phyloP scores from a whole-genome alignment of 176 grass and related monocot species.

The Oryza rufipogon region DNA sequence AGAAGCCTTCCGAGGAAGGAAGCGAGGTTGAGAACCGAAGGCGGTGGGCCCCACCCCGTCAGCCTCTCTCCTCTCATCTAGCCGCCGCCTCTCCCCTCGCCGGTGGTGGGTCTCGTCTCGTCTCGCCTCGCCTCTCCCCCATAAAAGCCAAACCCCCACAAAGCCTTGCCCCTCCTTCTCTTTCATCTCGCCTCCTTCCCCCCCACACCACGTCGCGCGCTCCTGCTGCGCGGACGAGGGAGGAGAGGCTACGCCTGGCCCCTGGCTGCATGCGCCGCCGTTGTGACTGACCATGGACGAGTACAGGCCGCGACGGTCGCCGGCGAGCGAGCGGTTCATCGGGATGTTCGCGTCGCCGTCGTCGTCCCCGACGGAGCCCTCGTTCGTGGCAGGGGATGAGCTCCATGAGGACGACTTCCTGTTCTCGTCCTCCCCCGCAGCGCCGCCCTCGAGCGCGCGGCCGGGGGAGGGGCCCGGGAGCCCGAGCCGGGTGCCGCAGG shows the following conservation, averaged over 20 bases:
- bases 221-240: not conserved
- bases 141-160: slow-evolving; percentile 50
- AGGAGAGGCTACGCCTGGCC: not conserved
- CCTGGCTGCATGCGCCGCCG: slow-evolving; percentile 17
- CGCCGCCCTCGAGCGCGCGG: slow-evolving; percentile 1
- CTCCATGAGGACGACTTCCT: slow-evolving; percentile 61
- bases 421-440: slow-evolving; percentile 38
- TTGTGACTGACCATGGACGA: slow-evolving; percentile 45
- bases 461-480: not conserved
- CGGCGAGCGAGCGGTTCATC: slow-evolving; percentile 56
- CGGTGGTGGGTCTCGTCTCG: slow-evolving; percentile 14
- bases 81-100: too few relatives aligned
- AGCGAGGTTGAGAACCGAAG: not conserved
- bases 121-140: not conserved
- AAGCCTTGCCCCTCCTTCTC: not conserved
- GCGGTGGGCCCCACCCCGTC: not conserved
- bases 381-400: slow-evolving; percentile 52
- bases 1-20: not conserved
- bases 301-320: slow-evolving; percentile 47
- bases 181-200: not conserved
- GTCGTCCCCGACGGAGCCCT: slow-evolving; percentile 52
- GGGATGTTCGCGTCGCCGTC: slow-evolving; percentile 62
- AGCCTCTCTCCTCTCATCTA: too few relatives aligned
- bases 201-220: not conserved
- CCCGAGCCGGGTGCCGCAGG: slow-evolving; percentile 33